Evolutionary conservation across 441 rosid species (phyloP).

Genomic region (Pelargonium australe): DNA sequence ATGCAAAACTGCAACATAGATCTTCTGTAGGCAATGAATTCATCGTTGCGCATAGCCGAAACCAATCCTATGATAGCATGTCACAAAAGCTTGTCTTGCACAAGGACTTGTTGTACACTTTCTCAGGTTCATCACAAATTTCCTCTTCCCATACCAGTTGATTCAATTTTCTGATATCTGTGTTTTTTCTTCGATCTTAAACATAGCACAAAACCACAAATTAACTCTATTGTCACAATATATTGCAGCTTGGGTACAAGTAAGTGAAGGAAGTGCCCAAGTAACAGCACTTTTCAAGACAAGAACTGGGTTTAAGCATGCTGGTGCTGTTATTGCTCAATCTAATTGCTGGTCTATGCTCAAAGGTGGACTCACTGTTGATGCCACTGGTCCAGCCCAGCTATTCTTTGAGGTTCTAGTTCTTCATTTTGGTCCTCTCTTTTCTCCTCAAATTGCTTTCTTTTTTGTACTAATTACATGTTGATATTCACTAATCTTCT

Average conservation of each 20-base stretch:
- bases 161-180: too few relatives aligned
- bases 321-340: slow-evolving; percentile 47
- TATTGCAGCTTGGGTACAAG: slow-evolving; percentile 63
- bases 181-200: too few relatives aligned
- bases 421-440: too few relatives aligned
- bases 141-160: background rate
- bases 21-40: slow-evolving; percentile 34
- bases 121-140: slow-evolving; percentile 44
- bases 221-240: too few relatives aligned
- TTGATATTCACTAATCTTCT: background rate
- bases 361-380: slow-evolving; percentile 69
- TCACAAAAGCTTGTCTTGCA: slow-evolving; percentile 47
- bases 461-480: too few relatives aligned
- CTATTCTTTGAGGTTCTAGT: slow-evolving; percentile 57
- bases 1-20: slow-evolving; percentile 43
- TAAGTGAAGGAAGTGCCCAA: slow-evolving; percentile 34
- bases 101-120: slow-evolving; percentile 41
- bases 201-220: too few relatives aligned
- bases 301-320: slow-evolving; percentile 30
- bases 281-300: slow-evolving; percentile 50
- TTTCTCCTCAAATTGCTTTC: too few relatives aligned
- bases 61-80: slow-evolving; percentile 35
- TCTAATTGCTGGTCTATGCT: slow-evolving; percentile 81
- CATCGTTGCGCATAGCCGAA: slow-evolving; percentile 46
- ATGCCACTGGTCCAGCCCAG: slow-evolving; percentile 46